phyloP scores from a whole-genome alignment of 2,329 filamentous ascomycete genomes.

The Mycosphaerella arachidis region DNA sequence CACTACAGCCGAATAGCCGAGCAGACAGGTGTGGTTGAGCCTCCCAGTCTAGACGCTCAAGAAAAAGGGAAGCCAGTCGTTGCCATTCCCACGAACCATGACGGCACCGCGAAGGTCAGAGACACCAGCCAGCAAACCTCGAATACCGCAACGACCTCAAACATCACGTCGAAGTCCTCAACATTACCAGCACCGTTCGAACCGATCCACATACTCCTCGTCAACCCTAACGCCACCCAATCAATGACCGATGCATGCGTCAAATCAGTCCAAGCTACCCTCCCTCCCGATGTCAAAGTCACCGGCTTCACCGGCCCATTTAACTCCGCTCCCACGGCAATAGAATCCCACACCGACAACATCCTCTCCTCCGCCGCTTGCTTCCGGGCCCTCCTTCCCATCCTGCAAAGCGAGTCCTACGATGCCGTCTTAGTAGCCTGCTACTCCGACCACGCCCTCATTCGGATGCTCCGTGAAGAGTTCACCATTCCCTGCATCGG shows the following conservation, averaged over 20 bases:
- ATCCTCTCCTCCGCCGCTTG: constrained; percentile 49
- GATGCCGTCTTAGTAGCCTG: constrained; percentile 49
- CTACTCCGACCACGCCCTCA: constrained; percentile 47
- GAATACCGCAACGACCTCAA: not conserved
- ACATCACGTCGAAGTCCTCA: not conserved
- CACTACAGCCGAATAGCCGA: constrained; percentile 37
- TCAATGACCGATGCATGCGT: constrained; percentile 49
- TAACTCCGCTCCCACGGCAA: constrained; percentile 45
- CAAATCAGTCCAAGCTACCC: constrained; percentile 38
- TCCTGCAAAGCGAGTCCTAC: constrained; percentile 32
- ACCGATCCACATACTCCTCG: constrained; percentile 42
- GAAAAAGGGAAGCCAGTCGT: not conserved
- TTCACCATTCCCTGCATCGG: constrained; percentile 44
- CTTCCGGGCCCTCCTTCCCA: constrained; percentile 43
- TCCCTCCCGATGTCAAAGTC: constrained; percentile 47
- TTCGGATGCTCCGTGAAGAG: constrained; percentile 45
- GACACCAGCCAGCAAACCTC: not conserved
- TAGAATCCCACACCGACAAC: constrained; percentile 49
- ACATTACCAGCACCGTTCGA: not conserved
- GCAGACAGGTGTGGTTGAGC: constrained; percentile 24
- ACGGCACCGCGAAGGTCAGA: not conserved
- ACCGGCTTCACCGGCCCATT: constrained; percentile 49
- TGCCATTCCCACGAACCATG: not conserved
- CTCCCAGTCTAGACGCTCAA: not conserved
- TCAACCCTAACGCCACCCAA: constrained; percentile 47